Evolutionary conservation across 1,284 basidiomycete genomes (phyloP).

Genomic region (Heterobasidion annosum): DNA sequence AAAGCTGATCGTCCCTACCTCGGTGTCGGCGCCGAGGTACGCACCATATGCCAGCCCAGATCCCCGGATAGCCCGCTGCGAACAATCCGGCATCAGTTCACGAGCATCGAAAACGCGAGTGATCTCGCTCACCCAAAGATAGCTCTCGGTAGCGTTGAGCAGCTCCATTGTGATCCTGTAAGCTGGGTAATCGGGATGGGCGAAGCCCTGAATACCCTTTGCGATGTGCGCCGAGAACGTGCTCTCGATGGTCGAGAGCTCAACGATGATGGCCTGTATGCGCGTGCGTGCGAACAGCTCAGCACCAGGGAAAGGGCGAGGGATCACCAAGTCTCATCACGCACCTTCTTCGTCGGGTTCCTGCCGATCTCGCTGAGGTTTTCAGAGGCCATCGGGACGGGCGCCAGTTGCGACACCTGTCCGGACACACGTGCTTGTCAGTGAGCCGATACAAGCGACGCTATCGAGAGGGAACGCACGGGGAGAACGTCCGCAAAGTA

Average conservation of each 20-base stretch:
- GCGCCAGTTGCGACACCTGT: slow-evolving; percentile 49
- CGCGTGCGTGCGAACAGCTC: slow-evolving; percentile 7
- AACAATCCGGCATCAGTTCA: slow-evolving; percentile 1
- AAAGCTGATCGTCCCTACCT: slow-evolving; percentile 79
- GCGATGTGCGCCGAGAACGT: slow-evolving; percentile 80
- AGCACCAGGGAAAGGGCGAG: neutral
- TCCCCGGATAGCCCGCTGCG: slow-evolving; percentile 77
- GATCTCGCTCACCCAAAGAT: slow-evolving; percentile 69
- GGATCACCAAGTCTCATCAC: neutral
- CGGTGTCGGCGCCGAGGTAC: slow-evolving; percentile 69
- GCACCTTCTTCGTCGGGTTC: slow-evolving; percentile 65
- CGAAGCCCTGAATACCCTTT: slow-evolving; percentile 72
- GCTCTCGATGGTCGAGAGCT: slow-evolving; percentile 91
- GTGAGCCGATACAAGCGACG: neutral
- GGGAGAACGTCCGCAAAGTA: slow-evolving; percentile 56
- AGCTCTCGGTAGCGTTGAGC: slow-evolving; percentile 91
- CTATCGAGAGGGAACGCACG: slow-evolving; percentile 29
- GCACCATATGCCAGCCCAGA: slow-evolving; percentile 94
- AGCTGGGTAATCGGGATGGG: slow-evolving; percentile 81
- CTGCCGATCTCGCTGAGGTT: slow-evolving; percentile 74
- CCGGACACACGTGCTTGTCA: neutral
- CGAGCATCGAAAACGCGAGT: neutral
- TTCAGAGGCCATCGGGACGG: slow-evolving; percentile 61
- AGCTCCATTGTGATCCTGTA: slow-evolving; percentile 81
- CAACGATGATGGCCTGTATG: slow-evolving; percentile 72